phyloP scores from a whole-genome alignment of 192 early-diverging fungal genomes.

The Coemansia sp. region DNA sequence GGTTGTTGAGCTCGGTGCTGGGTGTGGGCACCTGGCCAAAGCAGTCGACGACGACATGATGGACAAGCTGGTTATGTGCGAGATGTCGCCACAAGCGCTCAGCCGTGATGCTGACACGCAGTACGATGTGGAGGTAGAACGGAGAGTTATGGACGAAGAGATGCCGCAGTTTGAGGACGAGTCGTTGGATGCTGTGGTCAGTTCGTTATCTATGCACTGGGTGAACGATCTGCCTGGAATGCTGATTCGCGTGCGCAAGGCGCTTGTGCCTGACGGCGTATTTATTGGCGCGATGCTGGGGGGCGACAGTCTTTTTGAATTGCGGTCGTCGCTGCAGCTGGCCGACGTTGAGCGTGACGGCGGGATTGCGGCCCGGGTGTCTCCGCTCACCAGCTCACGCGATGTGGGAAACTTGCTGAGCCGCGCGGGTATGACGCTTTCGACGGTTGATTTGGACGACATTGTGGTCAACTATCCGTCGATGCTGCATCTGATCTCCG shows the following conservation, averaged over 20 bases:
- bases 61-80: slow-evolving; percentile 84
- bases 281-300: slow-evolving; percentile 95
- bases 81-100: slow-evolving; percentile 65
- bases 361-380: slow-evolving; percentile 85
- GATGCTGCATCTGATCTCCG: slow-evolving; percentile 86
- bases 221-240: slow-evolving; percentile 90
- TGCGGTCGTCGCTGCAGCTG: slow-evolving; percentile 85
- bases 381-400: slow-evolving; percentile 80
- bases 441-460: slow-evolving; percentile 92
- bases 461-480: slow-evolving; percentile 88
- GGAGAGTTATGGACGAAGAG: slow-evolving; percentile 86
- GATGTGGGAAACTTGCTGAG: slow-evolving; percentile 79
- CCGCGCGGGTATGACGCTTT: slow-evolving; percentile 83
- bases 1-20: slow-evolving; percentile 87
- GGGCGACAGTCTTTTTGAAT: slow-evolving; percentile 94
- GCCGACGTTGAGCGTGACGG: slow-evolving; percentile 89
- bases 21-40: slow-evolving; percentile 85
- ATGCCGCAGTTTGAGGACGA: slow-evolving; percentile 74
- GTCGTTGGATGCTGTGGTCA: slow-evolving; percentile 85
- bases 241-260: slow-evolving; percentile 78
- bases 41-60: slow-evolving; percentile 77
- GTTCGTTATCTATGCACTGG: slow-evolving; percentile 88
- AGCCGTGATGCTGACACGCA: slow-evolving; percentile 45
- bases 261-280: slow-evolving; percentile 87
- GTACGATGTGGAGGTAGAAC: slow-evolving; percentile 71